Evolutionary conservation across 1,284 basidiomycete species (phyloP).

Genomic region (Coniophora puteana): DNA sequence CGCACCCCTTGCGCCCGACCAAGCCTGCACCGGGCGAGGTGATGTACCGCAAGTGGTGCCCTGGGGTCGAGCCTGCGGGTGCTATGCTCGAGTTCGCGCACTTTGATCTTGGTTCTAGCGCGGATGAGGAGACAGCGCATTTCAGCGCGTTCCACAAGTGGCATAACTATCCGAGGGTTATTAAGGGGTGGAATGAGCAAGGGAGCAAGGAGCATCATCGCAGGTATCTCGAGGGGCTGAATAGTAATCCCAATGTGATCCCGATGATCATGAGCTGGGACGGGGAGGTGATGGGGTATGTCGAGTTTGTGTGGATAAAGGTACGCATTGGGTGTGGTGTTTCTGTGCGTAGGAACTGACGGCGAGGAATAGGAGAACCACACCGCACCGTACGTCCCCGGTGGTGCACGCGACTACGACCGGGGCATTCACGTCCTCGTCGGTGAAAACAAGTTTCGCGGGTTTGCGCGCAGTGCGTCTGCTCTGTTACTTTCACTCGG

Average conservation of each 20-base stretch:
- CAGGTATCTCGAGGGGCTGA: constrained; percentile 36
- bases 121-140: constrained; percentile 26
- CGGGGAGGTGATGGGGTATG: constrained; percentile 50
- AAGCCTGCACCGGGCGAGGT: constrained; percentile 44
- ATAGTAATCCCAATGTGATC: constrained; percentile 40
- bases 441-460: constrained; percentile 47
- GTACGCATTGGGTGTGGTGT: constrained; percentile 17
- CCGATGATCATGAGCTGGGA: constrained; percentile 51
- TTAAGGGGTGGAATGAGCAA: constrained; percentile 46
- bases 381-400: constrained; percentile 36
- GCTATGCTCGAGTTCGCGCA: constrained; percentile 42
- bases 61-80: constrained; percentile 31
- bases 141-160: constrained; percentile 46
- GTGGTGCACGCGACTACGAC: constrained; percentile 43
- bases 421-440: constrained; percentile 46
- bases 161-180: constrained; percentile 51
- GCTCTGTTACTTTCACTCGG: not conserved
- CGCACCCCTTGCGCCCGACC: constrained; percentile 51
- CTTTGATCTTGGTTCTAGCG: constrained; percentile 36
- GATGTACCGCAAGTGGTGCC: constrained; percentile 47
- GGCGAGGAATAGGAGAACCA: constrained; percentile 36
- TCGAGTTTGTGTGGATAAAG: constrained; percentile 50
- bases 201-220: constrained; percentile 47
- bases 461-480: constrained; percentile 36
- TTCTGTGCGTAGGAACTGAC: constrained; percentile 3